These are phyloP conservation scores for Trichoderma cornu-damae DNA, from an alignment of 2,329 filamentous ascomycete species.

Conservation along the genomic window DNA sequence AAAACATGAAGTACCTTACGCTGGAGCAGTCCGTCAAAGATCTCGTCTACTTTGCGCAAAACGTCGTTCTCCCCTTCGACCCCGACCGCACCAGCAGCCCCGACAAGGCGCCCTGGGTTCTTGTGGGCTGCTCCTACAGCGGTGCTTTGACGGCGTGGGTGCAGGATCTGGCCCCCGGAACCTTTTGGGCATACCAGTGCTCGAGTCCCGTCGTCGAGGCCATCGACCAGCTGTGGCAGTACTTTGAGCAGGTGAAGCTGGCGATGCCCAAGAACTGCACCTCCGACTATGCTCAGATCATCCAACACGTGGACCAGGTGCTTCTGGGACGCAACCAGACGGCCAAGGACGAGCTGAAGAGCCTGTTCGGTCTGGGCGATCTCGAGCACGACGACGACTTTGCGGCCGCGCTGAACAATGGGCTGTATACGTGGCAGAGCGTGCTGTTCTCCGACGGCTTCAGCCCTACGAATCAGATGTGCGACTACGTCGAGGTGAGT, in stretches of 20 bases:
- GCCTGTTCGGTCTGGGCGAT: slow-evolving; percentile 39
- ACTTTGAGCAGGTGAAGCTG: slow-evolving; percentile 41
- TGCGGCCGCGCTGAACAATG: slow-evolving; percentile 33
- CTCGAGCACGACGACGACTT: slow-evolving; percentile 45
- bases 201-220: slow-evolving; percentile 72
- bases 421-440: slow-evolving; percentile 34
- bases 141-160: slow-evolving; percentile 71
- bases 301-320: slow-evolving; percentile 44
- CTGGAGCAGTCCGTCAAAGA: slow-evolving; percentile 75
- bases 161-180: slow-evolving; percentile 65
- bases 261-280: slow-evolving; percentile 56
- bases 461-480: slow-evolving; percentile 35
- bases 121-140: slow-evolving; percentile 74
- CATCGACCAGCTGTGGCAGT: slow-evolving; percentile 66
- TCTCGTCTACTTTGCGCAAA: slow-evolving; percentile 67
- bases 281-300: slow-evolving; percentile 50
- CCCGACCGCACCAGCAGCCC: slow-evolving; percentile 59
- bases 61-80: slow-evolving; percentile 63
- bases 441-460: slow-evolving; percentile 34
- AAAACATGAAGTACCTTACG: slow-evolving; percentile 69
- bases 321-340: slow-evolving; percentile 34
- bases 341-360: slow-evolving; percentile 39
- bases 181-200: slow-evolving; percentile 70
- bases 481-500: slow-evolving; percentile 28
- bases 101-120: slow-evolving; percentile 62